Evolutionary conservation across 768 basidiomycete genomes (phyloP).

Genomic region (Mycena epipterygia): DNA sequence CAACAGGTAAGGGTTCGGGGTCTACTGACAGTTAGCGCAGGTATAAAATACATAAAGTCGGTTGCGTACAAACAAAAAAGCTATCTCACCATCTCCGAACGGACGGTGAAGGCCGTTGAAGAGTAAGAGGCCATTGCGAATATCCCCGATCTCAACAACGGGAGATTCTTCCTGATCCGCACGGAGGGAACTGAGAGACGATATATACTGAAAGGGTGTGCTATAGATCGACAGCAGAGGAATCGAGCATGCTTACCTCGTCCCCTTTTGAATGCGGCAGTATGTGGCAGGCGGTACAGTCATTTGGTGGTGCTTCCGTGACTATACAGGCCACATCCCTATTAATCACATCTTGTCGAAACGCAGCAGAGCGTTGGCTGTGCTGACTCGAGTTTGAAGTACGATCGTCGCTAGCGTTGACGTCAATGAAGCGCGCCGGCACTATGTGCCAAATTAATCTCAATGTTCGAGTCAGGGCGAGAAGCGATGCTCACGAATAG

Average conservation of each 20-base stretch:
- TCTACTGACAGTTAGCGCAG: not conserved
- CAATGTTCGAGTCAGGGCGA: no score
- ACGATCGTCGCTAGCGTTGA: not conserved
- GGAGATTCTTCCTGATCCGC: not conserved
- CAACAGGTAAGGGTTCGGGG: constrained; percentile 1
- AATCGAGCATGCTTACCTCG: not conserved
- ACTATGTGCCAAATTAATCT: not conserved
- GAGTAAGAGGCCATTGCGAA: constrained; percentile 6
- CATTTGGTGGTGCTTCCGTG: not conserved
- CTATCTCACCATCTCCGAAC: constrained; percentile 5
- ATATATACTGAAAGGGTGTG: not conserved
- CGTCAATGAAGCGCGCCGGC: constrained; percentile 2
- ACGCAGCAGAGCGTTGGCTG: not conserved
- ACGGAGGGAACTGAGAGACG: not conserved
- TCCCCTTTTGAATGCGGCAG: constrained; percentile 4
- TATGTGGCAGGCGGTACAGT: constrained; percentile 9
- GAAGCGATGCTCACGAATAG: no score
- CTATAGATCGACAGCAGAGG: not conserved
- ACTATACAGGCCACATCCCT: not conserved
- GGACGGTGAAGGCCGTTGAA: not conserved
- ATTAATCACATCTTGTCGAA: not conserved
- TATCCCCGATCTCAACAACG: constrained; percentile 3
- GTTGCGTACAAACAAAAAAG: not conserved
- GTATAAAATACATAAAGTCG: not conserved
- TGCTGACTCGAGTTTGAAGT: not conserved